Percentiles rank a stretch among this genome's conserved stretches.
Evolutionary conservation across 1,284 basidiomycete species (phyloP).

Genomic region (Sutorius eximius): DNA sequence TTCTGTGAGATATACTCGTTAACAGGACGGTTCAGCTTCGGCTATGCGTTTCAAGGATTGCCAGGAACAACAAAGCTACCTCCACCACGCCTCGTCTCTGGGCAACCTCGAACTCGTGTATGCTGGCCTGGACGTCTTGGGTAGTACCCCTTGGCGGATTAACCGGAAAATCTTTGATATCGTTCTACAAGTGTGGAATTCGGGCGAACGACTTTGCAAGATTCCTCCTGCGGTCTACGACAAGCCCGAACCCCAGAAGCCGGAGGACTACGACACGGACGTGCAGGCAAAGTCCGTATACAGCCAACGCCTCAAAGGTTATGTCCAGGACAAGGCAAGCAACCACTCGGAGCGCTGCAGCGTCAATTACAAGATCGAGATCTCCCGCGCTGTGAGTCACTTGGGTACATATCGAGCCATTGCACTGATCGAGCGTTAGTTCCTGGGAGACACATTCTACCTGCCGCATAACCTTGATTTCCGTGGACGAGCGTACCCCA

Average conservation of each 20-base stretch:
- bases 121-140: slow-evolving; percentile 88
- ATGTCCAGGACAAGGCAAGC: slow-evolving; percentile 65
- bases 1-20: background rate
- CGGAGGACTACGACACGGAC: slow-evolving; percentile 65
- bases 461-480: slow-evolving; percentile 98
- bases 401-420: background rate
- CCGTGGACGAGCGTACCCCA: slow-evolving; percentile 95
- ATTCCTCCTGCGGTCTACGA: slow-evolving; percentile 71
- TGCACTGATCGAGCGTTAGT: slow-evolving; percentile 43
- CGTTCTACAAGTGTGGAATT: slow-evolving; percentile 83
- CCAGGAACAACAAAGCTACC: slow-evolving; percentile 81
- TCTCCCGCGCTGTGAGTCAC: slow-evolving; percentile 80
- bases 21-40: slow-evolving; percentile 42
- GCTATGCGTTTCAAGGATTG: slow-evolving; percentile 95
- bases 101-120: slow-evolving; percentile 86
- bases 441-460: slow-evolving; percentile 86
- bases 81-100: slow-evolving; percentile 72
- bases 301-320: slow-evolving; percentile 59
- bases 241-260: slow-evolving; percentile 63
- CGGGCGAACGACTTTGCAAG: slow-evolving; percentile 71
- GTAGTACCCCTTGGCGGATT: slow-evolving; percentile 89
- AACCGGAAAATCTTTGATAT: slow-evolving; percentile 78
- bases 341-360: slow-evolving; percentile 91
- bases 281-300: slow-evolving; percentile 64
- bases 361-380: slow-evolving; percentile 97